Conservation (phyloP, 495 filamentous ascomycete species). For the Penicillium subrubescens region DNA sequence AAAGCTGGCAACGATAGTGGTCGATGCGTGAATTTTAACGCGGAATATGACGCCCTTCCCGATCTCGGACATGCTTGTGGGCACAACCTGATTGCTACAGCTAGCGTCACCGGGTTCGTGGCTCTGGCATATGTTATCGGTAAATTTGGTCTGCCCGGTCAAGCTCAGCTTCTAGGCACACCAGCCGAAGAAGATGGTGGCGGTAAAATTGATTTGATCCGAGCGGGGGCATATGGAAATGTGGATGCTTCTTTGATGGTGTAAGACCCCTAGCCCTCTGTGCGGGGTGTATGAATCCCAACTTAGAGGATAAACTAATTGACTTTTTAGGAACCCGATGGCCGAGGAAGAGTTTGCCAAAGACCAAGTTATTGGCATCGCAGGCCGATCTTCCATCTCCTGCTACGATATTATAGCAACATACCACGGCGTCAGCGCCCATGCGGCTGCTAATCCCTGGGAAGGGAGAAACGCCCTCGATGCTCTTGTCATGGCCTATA, state of each 20-base stretch:
- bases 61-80: conserved; percentile 62
- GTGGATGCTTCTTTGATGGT: conserved; percentile 60
- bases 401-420: neutral
- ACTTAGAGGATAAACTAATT: neutral
- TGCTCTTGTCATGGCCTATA: conserved; percentile 1
- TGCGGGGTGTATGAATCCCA: neutral
- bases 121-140: conserved; percentile 47
- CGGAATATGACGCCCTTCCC: conserved; percentile 51
- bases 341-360: neutral
- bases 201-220: conserved; percentile 63
- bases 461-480: conserved; percentile 6
- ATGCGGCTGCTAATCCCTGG: conserved; percentile 6
- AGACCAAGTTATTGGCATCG: neutral
- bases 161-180: conserved; percentile 60
- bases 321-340: neutral
- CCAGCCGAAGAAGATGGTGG: conserved; percentile 68
- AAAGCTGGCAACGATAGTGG: conserved; percentile 19
- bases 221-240: conserved; percentile 56
- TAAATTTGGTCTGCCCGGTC: conserved; percentile 44
- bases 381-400: neutral
- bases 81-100: conserved; percentile 64
- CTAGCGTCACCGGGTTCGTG: conserved; percentile 55
- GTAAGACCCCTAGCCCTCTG: neutral
- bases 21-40: conserved; percentile 30
- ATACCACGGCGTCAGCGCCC: conserved; percentile 19